Base-by-base conservation (phyloP, 441 rosid species). In the Sinapis alba region DNA sequence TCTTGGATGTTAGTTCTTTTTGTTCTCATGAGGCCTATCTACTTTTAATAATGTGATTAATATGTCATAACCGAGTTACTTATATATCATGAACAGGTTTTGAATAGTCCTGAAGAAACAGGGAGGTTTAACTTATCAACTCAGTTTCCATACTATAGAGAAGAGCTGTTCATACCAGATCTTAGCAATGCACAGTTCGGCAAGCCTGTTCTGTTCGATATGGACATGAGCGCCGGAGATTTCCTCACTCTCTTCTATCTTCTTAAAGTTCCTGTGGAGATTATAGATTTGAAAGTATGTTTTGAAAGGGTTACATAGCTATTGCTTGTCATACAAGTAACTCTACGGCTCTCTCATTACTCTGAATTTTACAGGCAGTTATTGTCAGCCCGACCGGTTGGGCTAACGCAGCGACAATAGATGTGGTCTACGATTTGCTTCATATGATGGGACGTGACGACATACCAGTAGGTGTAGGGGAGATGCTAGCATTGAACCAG, bases 361-460 rank as follows among this genome's bases (percentile, higher is more conserved):
- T 27, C 2, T 32, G 8, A 15, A 16, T 1, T 63, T 59, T 65
- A 56, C 82, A 92, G 99, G 99, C 93, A 13, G 83, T 94, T 62
- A 67, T 94, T 43, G 93, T 88, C 45, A 90, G 84, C 73, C 96
- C 99, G n/a, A 88, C 85, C 0, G 99, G 99, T 1, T 94, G 99
- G 99, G 98, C 99, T 47, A 90, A 88, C 72, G 89, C 98, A 53
- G 99, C 99, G 59, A 90, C 98, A 1, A 84, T 92, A 1, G 99
- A 94, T 58, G 80, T 86, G 19, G 78, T 94, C 53, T 94, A 94
- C 36, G 99, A 94, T 79, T 70, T 95, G 30, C 85, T 92, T 69
- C 99, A 95, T 72, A 95, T 95, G 98, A 92, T 92, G 99, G 97
- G 99, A 16, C 97, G 99, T 0, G 97, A 92, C 1, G 98, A 91